A percentile compares a stretch with the other conserved stretches of the same genome.
phyloP scores from a whole-genome alignment of 2,329 filamentous ascomycete species.

The Trichoderma sp. region DNA sequence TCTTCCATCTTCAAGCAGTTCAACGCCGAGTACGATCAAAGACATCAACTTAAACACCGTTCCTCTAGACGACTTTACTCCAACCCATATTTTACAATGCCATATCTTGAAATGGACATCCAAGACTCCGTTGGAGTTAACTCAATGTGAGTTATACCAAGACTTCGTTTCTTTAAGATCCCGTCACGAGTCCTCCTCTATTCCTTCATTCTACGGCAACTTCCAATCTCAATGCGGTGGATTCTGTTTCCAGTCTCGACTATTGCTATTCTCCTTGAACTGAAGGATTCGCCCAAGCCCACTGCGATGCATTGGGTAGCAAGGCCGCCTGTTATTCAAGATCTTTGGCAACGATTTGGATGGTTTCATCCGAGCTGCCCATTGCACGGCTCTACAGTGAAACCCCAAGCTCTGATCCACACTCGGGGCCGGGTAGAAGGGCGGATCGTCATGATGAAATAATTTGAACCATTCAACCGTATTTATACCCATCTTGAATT shows the following conservation, averaged over 20 bases:
- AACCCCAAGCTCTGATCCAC: neutral
- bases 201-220: neutral
- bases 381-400: neutral
- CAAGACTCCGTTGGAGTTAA: neutral
- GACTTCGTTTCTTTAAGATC: neutral
- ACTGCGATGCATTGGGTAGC: neutral
- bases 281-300: neutral
- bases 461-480: neutral
- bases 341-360: too few relatives aligned
- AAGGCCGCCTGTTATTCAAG: too few relatives aligned
- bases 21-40: neutral
- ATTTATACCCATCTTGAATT: rapidly evolving
- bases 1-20: neutral
- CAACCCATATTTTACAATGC: neutral
- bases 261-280: neutral
- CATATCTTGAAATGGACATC: neutral
- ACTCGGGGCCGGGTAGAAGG: neutral
- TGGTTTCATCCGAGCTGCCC: too few relatives aligned
- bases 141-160: neutral
- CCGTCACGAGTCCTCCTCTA: neutral
- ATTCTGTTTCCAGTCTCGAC: neutral
- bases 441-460: neutral
- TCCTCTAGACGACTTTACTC: neutral
- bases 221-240: neutral
- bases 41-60: neutral